A percentile compares a stretch with the other conserved stretches of the same genome.
Conservation (phyloP, 176 grass and related monocot species). For the Zea mays region Zm-B73-REFERENCE-NAM-5.0 NC_050099.1:100094501-100095000, state of each 20-base stretch:
- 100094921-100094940: slow-evolving; percentile 24
- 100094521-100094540: too few relatives aligned
- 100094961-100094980: slow-evolving; percentile 22
- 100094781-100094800: background rate
- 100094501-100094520: too few relatives aligned
- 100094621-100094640: too few relatives aligned
- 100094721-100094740: background rate
- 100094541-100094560: too few relatives aligned
- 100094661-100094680: too few relatives aligned
- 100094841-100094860: background rate
- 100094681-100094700: background rate
- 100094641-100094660: too few relatives aligned
- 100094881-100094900: slow-evolving; percentile 10
- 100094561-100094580: too few relatives aligned
- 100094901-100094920: slow-evolving; percentile 7
- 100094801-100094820: slow-evolving; percentile 4
- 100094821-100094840: slow-evolving; percentile 10
- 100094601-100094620: too few relatives aligned
- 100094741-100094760: background rate
- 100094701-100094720: too few relatives aligned
- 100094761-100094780: slow-evolving; percentile 8
- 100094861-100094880: background rate
- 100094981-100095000: slow-evolving; percentile 11
- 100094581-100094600: too few relatives aligned
- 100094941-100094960: slow-evolving; percentile 35